Evolutionary conservation across 306 rosid genomes (phyloP).

Genomic region (Prunus padus): DNA sequence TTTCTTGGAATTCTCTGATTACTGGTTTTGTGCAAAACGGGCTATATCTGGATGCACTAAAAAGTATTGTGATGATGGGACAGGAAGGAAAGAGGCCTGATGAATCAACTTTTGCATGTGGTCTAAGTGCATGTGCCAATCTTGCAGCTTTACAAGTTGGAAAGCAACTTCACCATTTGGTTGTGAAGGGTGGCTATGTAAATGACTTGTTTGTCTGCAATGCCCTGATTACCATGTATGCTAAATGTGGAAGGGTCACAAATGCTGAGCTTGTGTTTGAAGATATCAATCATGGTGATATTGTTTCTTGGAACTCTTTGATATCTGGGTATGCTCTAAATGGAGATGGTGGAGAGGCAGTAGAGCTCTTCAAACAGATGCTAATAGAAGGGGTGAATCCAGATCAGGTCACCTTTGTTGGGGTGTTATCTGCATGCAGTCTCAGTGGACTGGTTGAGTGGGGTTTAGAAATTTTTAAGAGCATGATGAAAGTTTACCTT

Average conservation of each 20-base stretch:
- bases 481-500: conserved; percentile 55
- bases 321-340: conserved; percentile 74
- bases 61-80: conserved; percentile 51
- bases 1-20: conserved; percentile 82
- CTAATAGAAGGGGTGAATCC: conserved; percentile 42
- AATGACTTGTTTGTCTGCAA: conserved; percentile 62
- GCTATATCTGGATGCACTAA: conserved; percentile 57
- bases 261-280: conserved; percentile 55
- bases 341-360: conserved; percentile 59
- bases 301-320: conserved; percentile 82
- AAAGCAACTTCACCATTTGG: conserved; percentile 63
- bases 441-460: conserved; percentile 59
- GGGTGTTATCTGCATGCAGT: conserved; percentile 73
- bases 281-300: conserved; percentile 45
- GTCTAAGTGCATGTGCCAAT: conserved; percentile 72
- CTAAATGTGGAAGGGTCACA: conserved; percentile 57
- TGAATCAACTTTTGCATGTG: conserved; percentile 63
- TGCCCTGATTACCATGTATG: conserved; percentile 74
- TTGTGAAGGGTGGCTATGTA: conserved; percentile 57
- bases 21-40: conserved; percentile 66
- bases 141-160: conserved; percentile 74
- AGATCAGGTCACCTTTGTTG: conserved; percentile 67
- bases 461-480: conserved; percentile 51
- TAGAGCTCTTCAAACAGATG: conserved; percentile 59
- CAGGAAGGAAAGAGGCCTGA: conserved; percentile 57